These are phyloP conservation scores for Conticribra guillardii DNA, from an alignment of 108 stramenopile species.

Conservation along the genomic window DNA sequence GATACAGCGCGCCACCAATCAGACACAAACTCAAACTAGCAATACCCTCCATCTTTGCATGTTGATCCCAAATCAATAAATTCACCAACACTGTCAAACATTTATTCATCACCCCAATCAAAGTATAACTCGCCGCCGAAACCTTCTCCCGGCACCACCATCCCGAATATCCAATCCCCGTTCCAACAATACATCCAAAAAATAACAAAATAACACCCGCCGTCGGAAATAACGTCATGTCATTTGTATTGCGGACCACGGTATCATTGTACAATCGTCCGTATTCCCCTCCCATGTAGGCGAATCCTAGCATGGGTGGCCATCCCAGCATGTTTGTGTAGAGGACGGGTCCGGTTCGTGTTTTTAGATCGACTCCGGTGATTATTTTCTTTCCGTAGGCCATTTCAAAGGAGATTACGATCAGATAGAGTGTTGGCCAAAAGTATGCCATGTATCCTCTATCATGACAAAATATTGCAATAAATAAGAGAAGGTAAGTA, in stretches of 20 bases:
- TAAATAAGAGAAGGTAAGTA: too few species aligned
- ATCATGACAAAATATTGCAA: too few species aligned
- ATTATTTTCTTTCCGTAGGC: constrained; percentile 90
- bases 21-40: constrained; percentile 81
- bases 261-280: constrained; percentile 49
- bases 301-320: constrained; percentile 82
- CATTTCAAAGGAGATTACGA: constrained; percentile 88
- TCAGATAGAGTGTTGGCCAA: constrained; percentile 76
- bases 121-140: constrained; percentile 80
- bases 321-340: constrained; percentile 90
- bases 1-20: constrained; percentile 81
- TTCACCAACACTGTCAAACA: constrained; percentile 90
- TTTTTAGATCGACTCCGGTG: constrained; percentile 74
- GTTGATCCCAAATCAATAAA: constrained; percentile 90
- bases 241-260: constrained; percentile 18
- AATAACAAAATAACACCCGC: constrained; percentile 51
- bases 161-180: constrained; percentile 87
- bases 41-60: constrained; percentile 82
- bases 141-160: constrained; percentile 89
- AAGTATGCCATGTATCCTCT: constrained; percentile 61
- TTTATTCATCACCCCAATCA: constrained; percentile 92
- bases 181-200: constrained; percentile 79
- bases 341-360: constrained; percentile 83
- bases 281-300: constrained; percentile 71
- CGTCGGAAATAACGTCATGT: constrained; percentile 40